These are phyloP conservation scores for Nakaseomyces delphensis DNA, from an alignment of 1,139 yeast species.

Conservation along the genomic window DNA sequence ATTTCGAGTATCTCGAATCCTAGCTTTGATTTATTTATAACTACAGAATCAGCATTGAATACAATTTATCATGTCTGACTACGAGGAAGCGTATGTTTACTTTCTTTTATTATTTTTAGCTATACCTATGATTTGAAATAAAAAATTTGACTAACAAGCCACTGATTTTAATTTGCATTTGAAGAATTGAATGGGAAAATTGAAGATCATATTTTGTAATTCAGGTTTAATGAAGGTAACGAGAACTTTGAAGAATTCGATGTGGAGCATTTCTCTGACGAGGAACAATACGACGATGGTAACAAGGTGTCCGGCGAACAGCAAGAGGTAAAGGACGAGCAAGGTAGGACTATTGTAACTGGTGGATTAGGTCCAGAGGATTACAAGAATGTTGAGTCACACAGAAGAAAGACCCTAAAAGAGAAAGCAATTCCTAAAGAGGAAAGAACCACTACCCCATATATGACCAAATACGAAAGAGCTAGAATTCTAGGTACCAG, in stretches of 20 bases:
- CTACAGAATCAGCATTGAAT: no score
- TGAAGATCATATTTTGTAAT: no score
- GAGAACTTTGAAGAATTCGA: constrained; percentile 78
- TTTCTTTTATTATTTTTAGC: not conserved
- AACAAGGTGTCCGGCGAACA: constrained; percentile 32
- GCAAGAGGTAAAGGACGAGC: constrained; percentile 52
- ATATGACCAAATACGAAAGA: constrained; percentile 96
- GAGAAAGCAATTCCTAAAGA: constrained; percentile 87
- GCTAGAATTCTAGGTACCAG: constrained; percentile 95
- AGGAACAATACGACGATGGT: constrained; percentile 38
- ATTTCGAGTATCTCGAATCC: no score
- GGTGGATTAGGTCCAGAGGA: constrained; percentile 60
- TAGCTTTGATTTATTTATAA: no score
- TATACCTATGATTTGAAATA: not conserved
- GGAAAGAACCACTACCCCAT: constrained; percentile 88
- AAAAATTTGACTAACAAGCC: not conserved
- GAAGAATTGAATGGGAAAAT: no score
- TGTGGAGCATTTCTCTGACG: constrained; percentile 70
- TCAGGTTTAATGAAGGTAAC: constrained; percentile 64
- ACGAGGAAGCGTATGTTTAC: constrained; percentile 38
- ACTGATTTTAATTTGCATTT: no score
- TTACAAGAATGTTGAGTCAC: constrained; percentile 35
- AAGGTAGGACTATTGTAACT: constrained; percentile 63
- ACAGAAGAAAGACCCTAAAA: constrained; percentile 57
- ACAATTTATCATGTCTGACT: constrained; percentile 37